Percentiles rank a stretch among this genome's conserved stretches.
Conservation (phyloP, 73 alveolate genomes). For the Paramecium octaurelia region DNA sequence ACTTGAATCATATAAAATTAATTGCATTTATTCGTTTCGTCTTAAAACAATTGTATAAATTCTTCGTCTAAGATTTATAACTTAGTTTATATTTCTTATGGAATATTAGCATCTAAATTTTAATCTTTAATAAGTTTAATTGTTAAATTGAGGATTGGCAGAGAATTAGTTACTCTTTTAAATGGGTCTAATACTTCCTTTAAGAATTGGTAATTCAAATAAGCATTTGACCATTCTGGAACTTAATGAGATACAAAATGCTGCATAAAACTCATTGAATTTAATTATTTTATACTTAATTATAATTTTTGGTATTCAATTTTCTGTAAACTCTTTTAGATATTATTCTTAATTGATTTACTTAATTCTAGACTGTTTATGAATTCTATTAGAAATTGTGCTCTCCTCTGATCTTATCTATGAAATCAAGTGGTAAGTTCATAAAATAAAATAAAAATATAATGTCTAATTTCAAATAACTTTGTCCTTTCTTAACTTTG, state of each 20-base stretch:
- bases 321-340: neutral
- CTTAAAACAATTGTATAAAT: neutral
- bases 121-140: neutral
- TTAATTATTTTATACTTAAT: neutral
- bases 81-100: neutral
- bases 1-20: neutral
- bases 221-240: neutral
- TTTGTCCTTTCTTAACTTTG: constrained; percentile 20
- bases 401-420: neutral
- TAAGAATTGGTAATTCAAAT: neutral
- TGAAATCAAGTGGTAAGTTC: neutral
- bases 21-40: neutral
- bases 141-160: neutral
- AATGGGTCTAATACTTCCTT: neutral
- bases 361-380: neutral
- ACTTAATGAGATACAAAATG: neutral
- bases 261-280: neutral
- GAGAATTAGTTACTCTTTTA: neutral
- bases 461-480: neutral
- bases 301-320: neutral
- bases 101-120: neutral
- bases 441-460: neutral
- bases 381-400: neutral
- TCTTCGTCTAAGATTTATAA: neutral
- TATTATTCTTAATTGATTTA: neutral